Evolutionary conservation across 495 filamentous ascomycete genomes (phyloP), one percentile per base, ranked within the genome.

Genomic region (Xylaria nigripes): DNA sequence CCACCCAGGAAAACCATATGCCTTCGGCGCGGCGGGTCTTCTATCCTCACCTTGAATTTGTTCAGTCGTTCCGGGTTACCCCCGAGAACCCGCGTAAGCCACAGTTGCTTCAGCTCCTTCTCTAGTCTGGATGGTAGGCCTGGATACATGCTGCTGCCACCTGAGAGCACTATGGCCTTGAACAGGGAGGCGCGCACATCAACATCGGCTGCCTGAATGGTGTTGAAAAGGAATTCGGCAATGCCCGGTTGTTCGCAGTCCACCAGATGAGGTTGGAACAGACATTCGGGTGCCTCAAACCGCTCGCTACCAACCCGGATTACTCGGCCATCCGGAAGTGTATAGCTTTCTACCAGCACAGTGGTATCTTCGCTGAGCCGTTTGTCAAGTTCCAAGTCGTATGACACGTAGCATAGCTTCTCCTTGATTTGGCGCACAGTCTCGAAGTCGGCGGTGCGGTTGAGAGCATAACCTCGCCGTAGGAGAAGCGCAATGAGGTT

Each of bases 1-100:
- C 93, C 93, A 54, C 93, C 93, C 51, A 97, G 71, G 82, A 99
- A 99, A 4, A 97, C 94, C 93, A 99, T 97, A 72, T 99, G 94
- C 67, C 91, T 81, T 68, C 93, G 81, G 72, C 93, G 81, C 16
- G 93, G 93, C 43, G 93, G 94, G 67, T 99, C 93, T 65, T 99
- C 94, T 71, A 99, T 96, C 67, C 93, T 83, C 34, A 97, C 90
- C 80, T 96, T 97, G 80, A 99, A 97, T 84, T 97, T 99, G 72
- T 81, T 90, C 59, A 99, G 70, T 59, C 93, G 80, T 70, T 96
- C 91, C 13, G 93, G 91, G 68, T 99, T 86, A 22, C 90, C 90
- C 21, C 82, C 77, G 59, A 97, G 74, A 36, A 96, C 90, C 55
- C 86, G 84, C 12, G 93, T 96, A 51, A 99, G 80, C 94, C 94